Percentiles rank a stretch among this genome's conserved stretches.
These are phyloP conservation scores for Podospora fimiseda DNA, from an alignment of 495 filamentous ascomycete genomes.

Conservation along the genomic window DNA sequence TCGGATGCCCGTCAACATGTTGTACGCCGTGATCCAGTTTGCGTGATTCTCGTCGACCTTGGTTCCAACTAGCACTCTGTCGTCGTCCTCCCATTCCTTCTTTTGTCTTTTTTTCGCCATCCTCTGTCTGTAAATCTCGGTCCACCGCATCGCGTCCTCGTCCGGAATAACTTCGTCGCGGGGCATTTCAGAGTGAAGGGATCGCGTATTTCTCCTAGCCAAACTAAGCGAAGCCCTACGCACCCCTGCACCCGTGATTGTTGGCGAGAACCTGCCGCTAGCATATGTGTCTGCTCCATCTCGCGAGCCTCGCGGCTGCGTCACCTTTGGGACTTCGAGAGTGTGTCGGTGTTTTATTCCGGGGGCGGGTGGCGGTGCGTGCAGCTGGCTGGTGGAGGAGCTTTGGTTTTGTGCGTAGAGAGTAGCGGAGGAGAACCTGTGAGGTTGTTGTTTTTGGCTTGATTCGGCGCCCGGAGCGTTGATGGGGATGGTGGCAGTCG, in stretches of 20 bases:
- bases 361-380: conserved; percentile 34
- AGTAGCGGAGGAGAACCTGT: conserved; percentile 74
- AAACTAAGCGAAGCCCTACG: conserved; percentile 78
- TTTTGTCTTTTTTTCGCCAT: conserved; percentile 73
- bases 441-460: conserved; percentile 38
- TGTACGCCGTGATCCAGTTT: conserved; percentile 98
- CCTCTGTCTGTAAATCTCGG: conserved; percentile 86
- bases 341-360: conserved; percentile 79
- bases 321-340: conserved; percentile 69
- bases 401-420: conserved; percentile 40
- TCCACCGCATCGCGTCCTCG: conserved; percentile 82
- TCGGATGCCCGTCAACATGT: conserved; percentile 98
- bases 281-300: conserved; percentile 61
- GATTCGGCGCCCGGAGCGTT: conserved; percentile 28
- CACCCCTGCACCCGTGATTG: conserved; percentile 42
- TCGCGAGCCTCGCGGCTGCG: conserved; percentile 42
- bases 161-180: conserved; percentile 80
- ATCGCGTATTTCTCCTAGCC: conserved; percentile 72
- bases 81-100: conserved; percentile 88
- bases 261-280: conserved; percentile 83
- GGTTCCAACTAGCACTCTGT: conserved; percentile 89
- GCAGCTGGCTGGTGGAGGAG: conserved; percentile 39
- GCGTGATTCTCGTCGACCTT: conserved; percentile 97
- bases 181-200: conserved; percentile 73
- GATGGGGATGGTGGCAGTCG: conserved; percentile 9